Base-by-base conservation (phyloP, 2,329 filamentous ascomycete genomes). In the Dothideomycetes sp. region DNA sequence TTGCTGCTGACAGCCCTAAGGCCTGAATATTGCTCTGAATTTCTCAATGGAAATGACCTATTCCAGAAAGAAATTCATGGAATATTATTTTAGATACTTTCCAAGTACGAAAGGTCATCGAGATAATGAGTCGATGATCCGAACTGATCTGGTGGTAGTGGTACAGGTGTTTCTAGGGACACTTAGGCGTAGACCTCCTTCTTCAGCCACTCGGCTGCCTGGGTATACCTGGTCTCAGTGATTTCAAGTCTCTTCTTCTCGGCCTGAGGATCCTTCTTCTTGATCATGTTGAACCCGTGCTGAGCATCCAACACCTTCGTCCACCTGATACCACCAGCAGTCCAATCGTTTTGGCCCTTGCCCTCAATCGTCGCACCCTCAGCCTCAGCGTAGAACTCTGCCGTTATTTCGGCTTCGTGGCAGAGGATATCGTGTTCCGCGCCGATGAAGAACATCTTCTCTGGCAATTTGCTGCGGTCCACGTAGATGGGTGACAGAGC, bases 271-370 rank as follows among this genome's bases (percentile, higher is more conserved):
- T 41, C 30, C 17, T 41, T 41, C 17, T 41, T 41, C 9, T n/a
- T 33, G 2, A 41, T 16, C 22, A 33, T 33, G 15, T 41, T 41
- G 13, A 41, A 41, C 2, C 29, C 37, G 23, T 41, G 37, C 18
- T 41, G 37, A 5, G 30, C 37, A 3, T 13, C 37, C 37, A 33
- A 22, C n/a, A 41, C 37, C 17, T 13, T 22, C 6, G 27, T 27
- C 37, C 37, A 41, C 29, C 22, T 25, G 9, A 41, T 17, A 5
- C 22, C 22, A 2, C 37, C 37, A 4, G 18, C 22, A 9, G 18
- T 33, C 37, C 37, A 41, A 6, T 17, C 30, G 1, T 30, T 30
- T 9, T 33, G 30, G 5, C 37, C 29, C 10, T 41, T 16, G 16
- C 28, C 22, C 22, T 24, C 22, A 11, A 24, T 24, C 22, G 7